phyloP scores from a whole-genome alignment of 2,329 filamentous ascomycete genomes.

The Sporothrix dimorphospora region DNA sequence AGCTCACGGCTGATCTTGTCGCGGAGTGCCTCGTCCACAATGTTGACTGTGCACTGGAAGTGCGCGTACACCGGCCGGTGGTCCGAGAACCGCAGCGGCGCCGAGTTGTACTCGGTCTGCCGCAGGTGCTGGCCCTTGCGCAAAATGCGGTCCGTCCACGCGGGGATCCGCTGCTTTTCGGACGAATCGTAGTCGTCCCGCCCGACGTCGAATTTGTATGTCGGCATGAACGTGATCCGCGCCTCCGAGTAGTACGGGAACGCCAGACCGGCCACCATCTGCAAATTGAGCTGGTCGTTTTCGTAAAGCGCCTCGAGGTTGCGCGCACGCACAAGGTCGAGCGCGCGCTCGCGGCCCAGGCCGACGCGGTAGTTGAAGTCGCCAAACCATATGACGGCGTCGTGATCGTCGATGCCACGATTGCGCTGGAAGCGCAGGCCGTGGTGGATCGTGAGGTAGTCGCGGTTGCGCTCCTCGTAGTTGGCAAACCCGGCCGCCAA shows the following conservation, averaged over 20 bases:
- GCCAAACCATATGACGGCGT: conserved; percentile 88
- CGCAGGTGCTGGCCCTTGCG: conserved; percentile 82
- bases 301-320: conserved; percentile 82
- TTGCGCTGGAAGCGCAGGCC: conserved; percentile 91
- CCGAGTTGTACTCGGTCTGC: conserved; percentile 80
- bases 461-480: conserved; percentile 92
- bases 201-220: conserved; percentile 93
- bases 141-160: conserved; percentile 94
- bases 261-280: conserved; percentile 90
- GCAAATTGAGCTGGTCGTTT: conserved; percentile 93
- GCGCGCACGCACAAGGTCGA: conserved; percentile 69
- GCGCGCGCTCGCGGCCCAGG: conserved; percentile 75
- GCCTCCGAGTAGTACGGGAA: conserved; percentile 94
- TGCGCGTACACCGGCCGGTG: conserved; percentile 93
- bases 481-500: conserved; percentile 94
- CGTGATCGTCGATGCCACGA: conserved; percentile 86
- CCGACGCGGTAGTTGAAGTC: conserved; percentile 99
- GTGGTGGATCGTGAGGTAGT: conserved; percentile 86
- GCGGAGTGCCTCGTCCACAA: conserved; percentile 75
- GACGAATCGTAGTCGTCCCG: conserved; percentile 91
- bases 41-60: conserved; percentile 81
- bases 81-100: conserved; percentile 86
- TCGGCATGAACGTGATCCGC: conserved; percentile 84
- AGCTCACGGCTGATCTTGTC: conserved; percentile 73
- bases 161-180: conserved; percentile 93